These are phyloP conservation scores for Gossypium aridum DNA, from an alignment of 441 rosid genomes.

Conservation along the genomic window DNA sequence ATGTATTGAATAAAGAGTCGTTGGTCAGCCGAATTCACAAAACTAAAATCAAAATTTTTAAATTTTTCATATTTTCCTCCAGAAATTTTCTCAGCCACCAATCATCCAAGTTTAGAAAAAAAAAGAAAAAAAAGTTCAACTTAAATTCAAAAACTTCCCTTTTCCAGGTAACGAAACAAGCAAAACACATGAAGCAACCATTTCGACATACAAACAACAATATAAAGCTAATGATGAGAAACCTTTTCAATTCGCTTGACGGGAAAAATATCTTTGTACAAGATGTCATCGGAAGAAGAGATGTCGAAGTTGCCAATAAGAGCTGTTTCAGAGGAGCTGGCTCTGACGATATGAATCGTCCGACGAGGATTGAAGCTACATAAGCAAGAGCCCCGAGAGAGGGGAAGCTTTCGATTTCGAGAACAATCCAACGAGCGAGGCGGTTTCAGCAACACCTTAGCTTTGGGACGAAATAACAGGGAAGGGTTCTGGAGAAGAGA, in stretches of 20 bases:
- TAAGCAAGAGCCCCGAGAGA: constrained; percentile 13
- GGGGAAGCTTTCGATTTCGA: constrained; percentile 5
- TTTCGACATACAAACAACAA: background rate
- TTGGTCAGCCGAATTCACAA: background rate
- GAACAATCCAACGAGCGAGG: constrained; percentile 7
- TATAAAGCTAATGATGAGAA: background rate
- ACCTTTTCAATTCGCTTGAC: constrained; percentile 62
- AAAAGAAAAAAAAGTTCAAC: background rate
- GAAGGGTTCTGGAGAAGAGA: constrained; percentile 11
- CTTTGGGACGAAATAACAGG: background rate
- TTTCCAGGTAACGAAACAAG: background rate
- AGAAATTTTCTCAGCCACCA: background rate
- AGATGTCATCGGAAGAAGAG: constrained; percentile 32
- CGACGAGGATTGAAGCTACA: constrained; percentile 19
- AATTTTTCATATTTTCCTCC: background rate
- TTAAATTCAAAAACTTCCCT: background rate
- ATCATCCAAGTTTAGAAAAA: background rate
- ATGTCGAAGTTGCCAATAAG: constrained; percentile 34
- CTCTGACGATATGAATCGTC: constrained; percentile 27
- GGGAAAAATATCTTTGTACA: constrained; percentile 53
- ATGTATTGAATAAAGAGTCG: background rate
- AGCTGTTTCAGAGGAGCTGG: constrained; percentile 48
- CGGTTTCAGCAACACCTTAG: constrained; percentile 1
- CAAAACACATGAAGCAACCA: background rate
- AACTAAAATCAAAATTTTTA: background rate